Base-by-base conservation (phyloP, 257 asterid species). In the Capsicum chinense region DNA sequence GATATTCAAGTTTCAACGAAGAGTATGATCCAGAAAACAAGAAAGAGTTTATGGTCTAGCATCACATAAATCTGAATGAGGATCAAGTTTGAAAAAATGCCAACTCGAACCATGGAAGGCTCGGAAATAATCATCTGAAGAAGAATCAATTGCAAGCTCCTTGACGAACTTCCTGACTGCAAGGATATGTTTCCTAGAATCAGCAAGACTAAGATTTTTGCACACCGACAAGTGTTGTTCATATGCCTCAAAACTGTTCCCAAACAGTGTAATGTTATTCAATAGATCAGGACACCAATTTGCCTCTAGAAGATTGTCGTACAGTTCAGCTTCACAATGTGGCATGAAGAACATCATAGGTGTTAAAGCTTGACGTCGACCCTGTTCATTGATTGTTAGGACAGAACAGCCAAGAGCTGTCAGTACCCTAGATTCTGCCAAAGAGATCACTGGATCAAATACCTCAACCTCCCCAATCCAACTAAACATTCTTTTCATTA, bases 301-400 rank as follows among this genome's bases (percentile, higher is more conserved):
- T 3, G 91, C 92, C 84, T 88, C 91, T 86, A 97, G 64, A 39
- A 97, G 91, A 89, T 93, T 93, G 69, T 93, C 92, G 7, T 95
- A 97, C 83, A 97, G 69, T 83, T 86, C 94, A 19, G 92, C 95
- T 84, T 92, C 97, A 37, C 98, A 92, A 73, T 95, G 98, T 17
- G 99, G 98, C 99, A 95, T 97, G 91, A 97, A 94, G 91, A 97
- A 93, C 58, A 95, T 67, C 3, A 93, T 95, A 9, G 98, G 98
- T 63, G 83, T 86, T 44, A 83, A 17, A 56, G 87, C 97, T 85
- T 69, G 88, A 68, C 98, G 84, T 54, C 94, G 85, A 57, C 98
- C 94, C 17, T 93, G 94, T 88, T 97, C 98, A 54, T 97, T 94
- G 16, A 97, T 19, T 9, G 97, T 89, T 44, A 97, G 87, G 79